Evolutionary conservation across 805 yeast species (phyloP), one percentile per base, ranked within the genome.

Genomic region (Jamesozyma piceae): DNA sequence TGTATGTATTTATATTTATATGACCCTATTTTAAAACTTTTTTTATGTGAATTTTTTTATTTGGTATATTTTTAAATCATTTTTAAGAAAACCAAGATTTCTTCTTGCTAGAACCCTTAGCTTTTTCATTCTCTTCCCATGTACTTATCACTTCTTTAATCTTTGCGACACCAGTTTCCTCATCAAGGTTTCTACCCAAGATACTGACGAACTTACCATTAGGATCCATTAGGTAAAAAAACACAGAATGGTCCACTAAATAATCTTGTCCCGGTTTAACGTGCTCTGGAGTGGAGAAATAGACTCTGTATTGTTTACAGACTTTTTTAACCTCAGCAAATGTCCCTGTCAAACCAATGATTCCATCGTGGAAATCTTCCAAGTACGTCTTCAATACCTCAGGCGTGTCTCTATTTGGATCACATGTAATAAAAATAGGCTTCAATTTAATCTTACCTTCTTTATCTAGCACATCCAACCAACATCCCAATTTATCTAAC

Each of bases 151-250:
- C 83, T 82, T 48, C 75, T 79, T 74, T 73, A 50, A 92, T 84
- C 64, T 84, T 84, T 33, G 73, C 77, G 14, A 80, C 80, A 22
- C 94, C 95, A 47, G 80, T 80, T 18, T 70, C 72, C 21, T 88
- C 89, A 44, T 80, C 85, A 52, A 80, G 85, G 56, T 90, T 90
- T 63, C 95, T 80, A 42, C 98, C 98, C 51, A 90, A 70, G 5
- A 92, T 97, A 61, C 90, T 96, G 38, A 90, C 83, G 58, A 87
- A 92, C 58, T 86, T 78, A 38, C 97, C 98, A 60, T 92, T 96
- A n/a, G 95, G 89, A 61, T 92, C 97, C 97, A 92, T 90, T 54
- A 92, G 69, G 58, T 92, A 92, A 66, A 90, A 90, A 76, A 92
- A 92, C 45, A 92, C 88, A 3, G 97, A 90, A 65, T 92, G 98